Conservation (phyloP, 352 stramenopile species). For the Chrysophaeum taylorii region DNA sequence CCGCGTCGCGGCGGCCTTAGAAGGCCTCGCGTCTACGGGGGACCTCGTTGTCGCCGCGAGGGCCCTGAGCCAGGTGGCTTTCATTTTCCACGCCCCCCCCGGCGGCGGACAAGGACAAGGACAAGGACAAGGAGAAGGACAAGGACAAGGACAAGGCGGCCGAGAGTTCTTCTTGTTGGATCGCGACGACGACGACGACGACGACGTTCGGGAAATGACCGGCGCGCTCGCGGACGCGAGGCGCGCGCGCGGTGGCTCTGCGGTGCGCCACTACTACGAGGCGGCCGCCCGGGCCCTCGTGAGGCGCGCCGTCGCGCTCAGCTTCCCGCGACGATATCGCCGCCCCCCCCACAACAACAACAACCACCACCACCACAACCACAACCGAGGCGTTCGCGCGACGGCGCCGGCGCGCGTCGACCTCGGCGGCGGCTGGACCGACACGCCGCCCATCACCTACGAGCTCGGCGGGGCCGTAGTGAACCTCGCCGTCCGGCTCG, state of each 20-base stretch:
- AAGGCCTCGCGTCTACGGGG: too few relatives aligned
- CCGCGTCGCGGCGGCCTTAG: too few relatives aligned
- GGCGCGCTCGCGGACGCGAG: not conserved
- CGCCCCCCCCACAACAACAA: not conserved
- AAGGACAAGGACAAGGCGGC: too few relatives aligned
- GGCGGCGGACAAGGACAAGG: too few relatives aligned
- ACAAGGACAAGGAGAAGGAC: too few relatives aligned
- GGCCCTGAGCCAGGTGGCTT: too few relatives aligned
- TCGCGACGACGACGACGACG: not conserved
- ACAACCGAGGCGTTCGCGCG: constrained; percentile 17
- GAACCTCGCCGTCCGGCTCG: constrained; percentile 40
- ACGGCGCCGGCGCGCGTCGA: constrained; percentile 52
- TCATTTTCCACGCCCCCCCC: too few relatives aligned
- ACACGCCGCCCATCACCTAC: constrained; percentile 62
- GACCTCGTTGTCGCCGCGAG: too few relatives aligned
- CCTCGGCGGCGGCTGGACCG: constrained; percentile 58
- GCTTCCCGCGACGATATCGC: too few relatives aligned
- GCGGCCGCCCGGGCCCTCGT: not conserved
- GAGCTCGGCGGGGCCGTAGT: constrained; percentile 49
- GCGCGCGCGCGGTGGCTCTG: not conserved
- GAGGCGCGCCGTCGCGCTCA: not conserved
- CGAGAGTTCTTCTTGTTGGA: not conserved
- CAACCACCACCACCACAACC: too few relatives aligned
- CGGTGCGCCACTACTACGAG: not conserved
- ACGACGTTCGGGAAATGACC: not conserved